A percentile compares a stretch with the other conserved stretches of the same genome.
phyloP scores from a whole-genome alignment of 225 moss, liverwort and hornwort species.

The Physcomitrellopsis africana region DNA sequence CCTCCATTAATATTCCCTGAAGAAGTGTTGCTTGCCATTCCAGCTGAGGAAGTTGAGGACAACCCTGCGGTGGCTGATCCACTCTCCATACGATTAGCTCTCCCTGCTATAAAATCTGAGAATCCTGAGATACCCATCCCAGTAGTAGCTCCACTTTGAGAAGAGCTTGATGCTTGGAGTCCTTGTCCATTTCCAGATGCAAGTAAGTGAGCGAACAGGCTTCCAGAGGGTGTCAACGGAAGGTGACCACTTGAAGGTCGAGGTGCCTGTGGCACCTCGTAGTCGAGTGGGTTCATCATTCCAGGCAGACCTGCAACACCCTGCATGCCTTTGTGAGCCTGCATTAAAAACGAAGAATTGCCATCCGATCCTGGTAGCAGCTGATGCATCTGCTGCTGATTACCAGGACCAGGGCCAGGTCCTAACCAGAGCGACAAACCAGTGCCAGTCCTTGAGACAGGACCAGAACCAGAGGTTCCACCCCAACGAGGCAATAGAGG shows the following conservation, averaged over 20 bases:
- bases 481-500: slow-evolving; percentile 76
- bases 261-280: slow-evolving; percentile 83
- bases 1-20: slow-evolving; percentile 73
- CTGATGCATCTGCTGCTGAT: slow-evolving; percentile 75
- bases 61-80: slow-evolving; percentile 19
- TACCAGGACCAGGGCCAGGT: slow-evolving; percentile 83
- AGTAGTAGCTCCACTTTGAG: slow-evolving; percentile 77
- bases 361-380: slow-evolving; percentile 76
- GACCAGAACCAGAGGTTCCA: slow-evolving; percentile 55
- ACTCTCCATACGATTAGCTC: slow-evolving; percentile 75
- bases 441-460: slow-evolving; percentile 74
- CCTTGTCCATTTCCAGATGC: slow-evolving; percentile 79
- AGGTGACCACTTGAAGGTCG: slow-evolving; percentile 74
- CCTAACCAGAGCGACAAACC: slow-evolving; percentile 92
- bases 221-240: slow-evolving; percentile 63
- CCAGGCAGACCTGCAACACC: slow-evolving; percentile 65
- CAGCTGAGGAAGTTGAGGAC: slow-evolving; percentile 85
- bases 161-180: slow-evolving; percentile 64
- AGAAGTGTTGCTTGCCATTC: slow-evolving; percentile 76
- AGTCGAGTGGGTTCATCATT: slow-evolving; percentile 79
- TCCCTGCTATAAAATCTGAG: slow-evolving; percentile 76
- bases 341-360: slow-evolving; percentile 75
- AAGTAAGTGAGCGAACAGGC: slow-evolving; percentile 84
- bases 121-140: slow-evolving; percentile 87
- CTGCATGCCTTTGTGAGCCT: slow-evolving; percentile 79